These are phyloP conservation scores for Circinella minor DNA, from an alignment of 371 early-diverging fungal species.

Conservation along the genomic window DNA sequence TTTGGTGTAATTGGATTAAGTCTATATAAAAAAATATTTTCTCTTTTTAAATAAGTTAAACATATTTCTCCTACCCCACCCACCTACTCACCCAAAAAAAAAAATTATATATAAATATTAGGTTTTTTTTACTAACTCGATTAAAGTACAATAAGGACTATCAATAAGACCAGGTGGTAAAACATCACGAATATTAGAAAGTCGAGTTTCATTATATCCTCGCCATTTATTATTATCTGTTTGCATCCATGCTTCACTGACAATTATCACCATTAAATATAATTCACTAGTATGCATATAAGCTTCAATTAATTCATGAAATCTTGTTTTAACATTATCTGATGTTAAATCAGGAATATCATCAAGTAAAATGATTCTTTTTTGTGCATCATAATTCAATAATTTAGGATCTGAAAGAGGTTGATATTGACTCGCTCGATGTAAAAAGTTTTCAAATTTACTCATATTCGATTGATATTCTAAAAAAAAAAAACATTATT, in stretches of 20 bases:
- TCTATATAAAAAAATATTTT: slow-evolving; percentile 15
- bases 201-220: slow-evolving; percentile 1
- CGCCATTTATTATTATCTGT: background rate
- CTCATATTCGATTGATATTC: slow-evolving; percentile 23
- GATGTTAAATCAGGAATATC: slow-evolving; percentile 46
- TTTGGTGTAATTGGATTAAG: slow-evolving; percentile 29
- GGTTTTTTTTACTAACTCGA: slow-evolving; percentile 26
- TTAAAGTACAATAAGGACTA: background rate
- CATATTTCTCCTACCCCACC: background rate
- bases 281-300: slow-evolving; percentile 4
- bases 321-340: slow-evolving; percentile 18
- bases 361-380: slow-evolving; percentile 44
- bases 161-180: slow-evolving; percentile 16
- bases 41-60: no score
- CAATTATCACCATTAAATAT: slow-evolving; percentile 32
- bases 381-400: background rate
- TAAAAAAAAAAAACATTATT: background rate
- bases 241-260: slow-evolving; percentile 26
- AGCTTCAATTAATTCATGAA: slow-evolving; percentile 24
- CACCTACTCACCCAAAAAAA: background rate
- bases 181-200: slow-evolving; percentile 18
- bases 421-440: slow-evolving; percentile 10
- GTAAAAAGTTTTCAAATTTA: slow-evolving; percentile 27
- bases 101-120: background rate
- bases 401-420: slow-evolving; percentile 12